Base-by-base conservation (phyloP, 257 asterid genomes). In the Pogostemon cablin region DNA sequence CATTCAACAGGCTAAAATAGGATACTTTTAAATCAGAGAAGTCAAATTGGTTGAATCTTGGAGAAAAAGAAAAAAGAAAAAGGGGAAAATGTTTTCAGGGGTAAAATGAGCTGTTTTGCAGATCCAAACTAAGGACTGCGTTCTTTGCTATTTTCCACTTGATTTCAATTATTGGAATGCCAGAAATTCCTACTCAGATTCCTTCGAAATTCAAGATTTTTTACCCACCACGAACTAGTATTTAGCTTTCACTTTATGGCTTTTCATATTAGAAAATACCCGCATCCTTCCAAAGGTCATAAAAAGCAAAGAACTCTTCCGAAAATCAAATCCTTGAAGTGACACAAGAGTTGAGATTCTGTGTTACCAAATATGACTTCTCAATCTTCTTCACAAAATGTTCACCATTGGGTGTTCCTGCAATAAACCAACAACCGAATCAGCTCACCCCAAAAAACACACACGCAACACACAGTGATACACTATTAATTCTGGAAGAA, bases 281-380 rank as follows among this genome's bases (percentile, higher is more conserved):
- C 64, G 58, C 59, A 15, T 69, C 76, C 69, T 25, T 71, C 72
- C 78, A 75, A 86, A 72, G 32, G 50, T 63, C 78, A 57, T 67
- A 15, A 67, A 72, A 69, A 49, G 52, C 73, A 58, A 25, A 73
- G 70, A 72, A 52, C 57, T 59, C 75, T 9, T 50, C 78, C 69
- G 46, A 53, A 53, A 53, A 53, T 6, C 38, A 57, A 42, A 56
- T 66, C 38, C 9, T 62, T 79, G 90, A 83, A 81, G 77, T 84
- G 90, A 84, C 96, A 69, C 53, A 40, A 87, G 84, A 77, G 82
- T 80, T 82, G 83, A 83, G 76, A 52, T 72, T 68, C 67, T 69
- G 48, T 67, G 64, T 80, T 50, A 44, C 59, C 53, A 59, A 80
- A 75, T 66, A 35, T 34, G 81, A 72, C 79, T 44, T 72, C 65